Conservation (phyloP, 441 rosid genomes). For the Gossypium schwendimanii region DNA sequence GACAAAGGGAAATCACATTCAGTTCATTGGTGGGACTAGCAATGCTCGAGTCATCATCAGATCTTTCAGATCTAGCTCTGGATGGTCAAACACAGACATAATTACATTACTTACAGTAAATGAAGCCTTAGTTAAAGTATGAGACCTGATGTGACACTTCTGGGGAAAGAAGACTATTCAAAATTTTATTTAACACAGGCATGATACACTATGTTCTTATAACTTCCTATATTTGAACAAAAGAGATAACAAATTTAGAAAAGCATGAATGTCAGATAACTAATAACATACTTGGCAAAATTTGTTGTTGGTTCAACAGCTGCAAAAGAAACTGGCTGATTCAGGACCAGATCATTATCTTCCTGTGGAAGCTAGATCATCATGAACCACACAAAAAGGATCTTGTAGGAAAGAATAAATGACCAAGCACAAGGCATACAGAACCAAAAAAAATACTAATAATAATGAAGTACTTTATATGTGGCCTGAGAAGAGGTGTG, state of each 20-base stretch:
- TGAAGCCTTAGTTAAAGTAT: slow-evolving; percentile 9
- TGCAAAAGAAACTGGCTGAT: slow-evolving; percentile 28
- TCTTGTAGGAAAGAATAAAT: background rate
- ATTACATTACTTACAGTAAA: slow-evolving; percentile 13
- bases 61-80: slow-evolving; percentile 45
- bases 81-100: slow-evolving; percentile 20
- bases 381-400: slow-evolving; percentile 16
- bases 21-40: slow-evolving; percentile 47
- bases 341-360: slow-evolving; percentile 30
- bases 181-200: slow-evolving; percentile 9
- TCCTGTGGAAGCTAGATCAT: slow-evolving; percentile 38
- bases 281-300: slow-evolving; percentile 35
- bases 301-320: slow-evolving; percentile 33
- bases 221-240: background rate
- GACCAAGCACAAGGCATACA: background rate
- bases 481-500: slow-evolving; percentile 29
- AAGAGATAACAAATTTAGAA: background rate
- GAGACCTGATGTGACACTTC: background rate
- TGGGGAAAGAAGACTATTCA: background rate
- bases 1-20: slow-evolving; percentile 30
- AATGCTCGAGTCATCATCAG: slow-evolving; percentile 63
- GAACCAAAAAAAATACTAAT: background rate
- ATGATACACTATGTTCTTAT: background rate
- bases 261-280: background rate
- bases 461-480: slow-evolving; percentile 32